Conservation (phyloP, 2,329 filamentous ascomycete genomes). For the Phyllosticta capitalensis region DNA sequence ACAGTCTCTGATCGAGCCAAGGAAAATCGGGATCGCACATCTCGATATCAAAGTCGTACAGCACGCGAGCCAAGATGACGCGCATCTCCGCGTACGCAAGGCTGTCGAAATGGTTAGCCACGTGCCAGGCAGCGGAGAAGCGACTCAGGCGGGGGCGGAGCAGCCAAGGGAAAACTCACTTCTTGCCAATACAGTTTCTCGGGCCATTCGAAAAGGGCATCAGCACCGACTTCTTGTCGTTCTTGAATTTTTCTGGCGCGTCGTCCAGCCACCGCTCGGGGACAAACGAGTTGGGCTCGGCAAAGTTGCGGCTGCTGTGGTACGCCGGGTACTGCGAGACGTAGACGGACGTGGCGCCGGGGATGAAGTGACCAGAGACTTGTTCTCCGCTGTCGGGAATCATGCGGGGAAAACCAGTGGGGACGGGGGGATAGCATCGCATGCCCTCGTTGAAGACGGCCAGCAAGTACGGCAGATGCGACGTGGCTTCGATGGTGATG, state of each 20-base stretch:
- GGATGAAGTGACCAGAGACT: constrained; percentile 30
- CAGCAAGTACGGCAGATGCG: constrained; percentile 31
- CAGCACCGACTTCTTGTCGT: constrained; percentile 21
- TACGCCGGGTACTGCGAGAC: constrained; percentile 22
- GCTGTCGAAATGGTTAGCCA: constrained; percentile 13
- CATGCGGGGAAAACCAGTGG: constrained; percentile 30
- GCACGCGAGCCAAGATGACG: constrained; percentile 29
- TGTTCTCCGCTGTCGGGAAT: constrained; percentile 26
- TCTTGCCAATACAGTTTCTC: constrained; percentile 27
- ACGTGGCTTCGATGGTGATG: constrained; percentile 24
- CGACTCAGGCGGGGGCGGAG: not conserved
- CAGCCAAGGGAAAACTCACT: constrained; percentile 19
- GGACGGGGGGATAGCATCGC: constrained; percentile 37
- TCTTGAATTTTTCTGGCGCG: constrained; percentile 14
- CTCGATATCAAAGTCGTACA: constrained; percentile 33
- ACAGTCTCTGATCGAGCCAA: constrained; percentile 30
- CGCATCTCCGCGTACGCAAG: constrained; percentile 30
- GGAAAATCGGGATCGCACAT: constrained; percentile 22
- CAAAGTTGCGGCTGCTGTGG: constrained; percentile 24
- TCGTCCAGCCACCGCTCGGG: constrained; percentile 27
- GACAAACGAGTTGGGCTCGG: constrained; percentile 22
- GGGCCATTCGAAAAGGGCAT: constrained; percentile 28
- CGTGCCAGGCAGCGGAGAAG: not conserved
- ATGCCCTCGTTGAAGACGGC: constrained; percentile 39
- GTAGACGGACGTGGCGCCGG: constrained; percentile 23